Evolutionary conservation across 208 protist species (phyloP).

Genomic region (Kentomonas sorsogonicus): DNA sequence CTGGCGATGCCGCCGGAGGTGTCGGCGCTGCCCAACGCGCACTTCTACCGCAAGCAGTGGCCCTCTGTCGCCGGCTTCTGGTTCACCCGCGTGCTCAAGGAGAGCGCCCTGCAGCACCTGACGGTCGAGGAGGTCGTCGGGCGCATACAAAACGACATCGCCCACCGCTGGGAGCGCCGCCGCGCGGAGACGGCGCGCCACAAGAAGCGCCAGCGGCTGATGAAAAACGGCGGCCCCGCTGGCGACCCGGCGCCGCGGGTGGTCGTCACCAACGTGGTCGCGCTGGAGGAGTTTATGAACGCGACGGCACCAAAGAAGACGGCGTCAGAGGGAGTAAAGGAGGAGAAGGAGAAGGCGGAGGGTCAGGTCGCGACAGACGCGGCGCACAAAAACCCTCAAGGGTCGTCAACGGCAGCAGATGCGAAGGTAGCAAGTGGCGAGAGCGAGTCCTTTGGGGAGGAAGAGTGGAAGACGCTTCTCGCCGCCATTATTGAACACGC

Average conservation of each 20-base stretch:
- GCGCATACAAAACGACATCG: conserved; percentile 58
- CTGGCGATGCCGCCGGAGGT: conserved; percentile 59
- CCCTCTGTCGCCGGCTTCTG: conserved; percentile 58
- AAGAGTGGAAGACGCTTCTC: no score
- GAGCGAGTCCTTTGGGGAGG: no score
- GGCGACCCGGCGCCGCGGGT: conserved; percentile 42
- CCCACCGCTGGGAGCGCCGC: conserved; percentile 47
- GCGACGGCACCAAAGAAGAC: conserved; percentile 13
- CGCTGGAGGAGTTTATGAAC: conserved; percentile 17
- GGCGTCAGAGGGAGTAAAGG: no score
- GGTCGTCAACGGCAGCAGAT: no score
- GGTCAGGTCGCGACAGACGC: no score
- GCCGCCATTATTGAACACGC: no score
- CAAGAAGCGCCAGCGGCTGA: conserved; percentile 63
- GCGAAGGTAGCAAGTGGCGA: no score
- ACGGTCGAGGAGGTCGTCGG: conserved; percentile 44
- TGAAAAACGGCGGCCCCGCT: conserved; percentile 27
- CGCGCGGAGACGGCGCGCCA: conserved; percentile 41
- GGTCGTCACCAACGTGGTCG: conserved; percentile 59
- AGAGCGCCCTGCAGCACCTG: conserved; percentile 51
- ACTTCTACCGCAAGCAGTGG: conserved; percentile 84
- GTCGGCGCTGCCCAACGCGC: conserved; percentile 29
- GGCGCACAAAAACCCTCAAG: no score
- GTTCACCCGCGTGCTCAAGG: conserved; percentile 77
- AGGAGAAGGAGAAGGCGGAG: no score